Evolutionary conservation across 2,329 filamentous ascomycete genomes (phyloP), one percentile per base, ranked within the genome.

Genomic region (Colletotrichum eremochloae): DNA sequence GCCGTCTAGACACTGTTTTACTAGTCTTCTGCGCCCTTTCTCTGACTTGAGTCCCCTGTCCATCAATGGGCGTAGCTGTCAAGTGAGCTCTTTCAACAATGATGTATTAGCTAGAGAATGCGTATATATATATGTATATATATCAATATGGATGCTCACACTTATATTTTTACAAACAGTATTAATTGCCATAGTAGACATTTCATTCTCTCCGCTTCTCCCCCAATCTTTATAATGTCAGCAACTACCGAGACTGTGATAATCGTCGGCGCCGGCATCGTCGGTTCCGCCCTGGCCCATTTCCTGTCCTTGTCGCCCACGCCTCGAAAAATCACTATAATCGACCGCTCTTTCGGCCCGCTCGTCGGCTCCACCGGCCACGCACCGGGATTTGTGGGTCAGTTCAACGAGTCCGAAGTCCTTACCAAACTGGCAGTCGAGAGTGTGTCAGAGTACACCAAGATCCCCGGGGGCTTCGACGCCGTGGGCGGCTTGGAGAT

Each of bases 251-350:
- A 78, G 58, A 79, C 79, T 33, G 79, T 83, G 44, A 70, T 83
- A 56, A 82, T 83, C 65, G 78, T 79, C 40, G 82, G 82, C 33
- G 81, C 80, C 7, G 82, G 82, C 48, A 78, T 83, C 46, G 79
- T 82, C 12, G 82, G 82, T 20, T 74, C 83, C 53, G 77, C 78
- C 1, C 76, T 83, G 48, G 82, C 81, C n/a, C 79, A 83, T 48
- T 81, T 79, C 20, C 78, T 82, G 29, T 58, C 60, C 4, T 15
- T 14, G 12, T 58, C 67, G 9, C 18, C 36, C 18, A 63, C 55
- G 8, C 36, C 53, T 7, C 61, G 67, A 20, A 12, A 15, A 5
- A 53, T 69, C 24, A 65, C 61, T 1, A 38, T 69, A 14, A 48
- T 69, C 15, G 67, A 69, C 53, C 67, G 67, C 31, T 69, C 67